Conservation (phyloP, 2,329 filamentous ascomycete species). For the Sclerotinia minor region DNA sequence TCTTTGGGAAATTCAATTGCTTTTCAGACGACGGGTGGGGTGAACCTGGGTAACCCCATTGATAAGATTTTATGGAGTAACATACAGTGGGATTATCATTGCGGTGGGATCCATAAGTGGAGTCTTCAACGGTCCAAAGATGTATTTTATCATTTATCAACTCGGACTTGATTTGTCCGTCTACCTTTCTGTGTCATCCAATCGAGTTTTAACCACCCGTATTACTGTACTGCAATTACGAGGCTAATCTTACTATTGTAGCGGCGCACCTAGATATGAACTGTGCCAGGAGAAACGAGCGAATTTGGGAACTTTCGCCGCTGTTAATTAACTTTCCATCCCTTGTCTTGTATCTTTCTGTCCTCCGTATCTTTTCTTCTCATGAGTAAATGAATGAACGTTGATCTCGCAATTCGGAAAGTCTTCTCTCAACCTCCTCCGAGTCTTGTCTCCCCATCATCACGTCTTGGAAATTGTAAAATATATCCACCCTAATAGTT, state of each 20-base stretch:
- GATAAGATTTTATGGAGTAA: neutral
- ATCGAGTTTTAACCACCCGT: neutral
- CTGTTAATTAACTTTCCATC: neutral
- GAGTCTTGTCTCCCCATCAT: neutral
- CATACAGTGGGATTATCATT: neutral
- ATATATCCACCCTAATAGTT: neutral
- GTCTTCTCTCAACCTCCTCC: neutral
- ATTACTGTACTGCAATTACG: conserved; percentile 2
- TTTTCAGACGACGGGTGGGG: neutral
- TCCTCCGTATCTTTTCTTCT: neutral
- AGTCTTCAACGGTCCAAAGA: neutral
- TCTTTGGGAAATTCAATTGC: neutral
- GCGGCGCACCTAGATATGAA: too few relatives aligned
- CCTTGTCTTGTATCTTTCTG: neutral
- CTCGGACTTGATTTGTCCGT: neutral
- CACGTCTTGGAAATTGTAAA: conserved; percentile 9
- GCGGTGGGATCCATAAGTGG: neutral
- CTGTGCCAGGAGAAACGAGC: neutral
- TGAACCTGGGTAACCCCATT: neutral
- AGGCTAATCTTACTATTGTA: neutral
- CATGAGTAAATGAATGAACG: neutral
- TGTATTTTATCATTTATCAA: neutral
- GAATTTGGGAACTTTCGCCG: neutral
- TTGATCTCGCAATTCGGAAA: neutral
- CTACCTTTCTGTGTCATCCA: neutral